These are phyloP conservation scores for Cerrena zonata DNA, from an alignment of 1,284 basidiomycete genomes.

Conservation along the genomic window DNA sequence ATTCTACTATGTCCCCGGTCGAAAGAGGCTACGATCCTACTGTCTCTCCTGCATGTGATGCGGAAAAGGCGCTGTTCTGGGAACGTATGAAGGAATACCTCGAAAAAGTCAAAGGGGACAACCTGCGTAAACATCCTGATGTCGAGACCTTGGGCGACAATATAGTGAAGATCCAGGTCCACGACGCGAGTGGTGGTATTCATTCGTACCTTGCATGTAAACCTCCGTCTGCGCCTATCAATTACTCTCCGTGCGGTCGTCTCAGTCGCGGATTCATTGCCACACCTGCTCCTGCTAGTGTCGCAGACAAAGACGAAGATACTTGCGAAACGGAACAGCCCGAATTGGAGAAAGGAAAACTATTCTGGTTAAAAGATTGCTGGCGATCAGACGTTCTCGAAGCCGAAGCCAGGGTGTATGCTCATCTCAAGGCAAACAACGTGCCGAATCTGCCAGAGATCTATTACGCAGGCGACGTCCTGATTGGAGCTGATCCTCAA, in stretches of 20 bases:
- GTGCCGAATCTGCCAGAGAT: too few species aligned
- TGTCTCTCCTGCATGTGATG: background rate
- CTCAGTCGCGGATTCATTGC: background rate
- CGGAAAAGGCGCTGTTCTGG: background rate
- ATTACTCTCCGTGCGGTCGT: background rate
- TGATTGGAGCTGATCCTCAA: too few species aligned
- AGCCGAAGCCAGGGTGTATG: too few species aligned
- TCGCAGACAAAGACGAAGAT: too few species aligned
- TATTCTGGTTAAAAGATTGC: too few species aligned
- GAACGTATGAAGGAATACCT: background rate
- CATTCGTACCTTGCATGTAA: background rate
- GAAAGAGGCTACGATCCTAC: background rate
- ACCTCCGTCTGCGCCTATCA: slow-evolving; percentile 11
- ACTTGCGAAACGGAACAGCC: too few species aligned
- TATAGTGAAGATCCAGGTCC: background rate
- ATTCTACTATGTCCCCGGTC: background rate
- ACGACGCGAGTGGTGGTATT: background rate
- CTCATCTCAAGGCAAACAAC: too few species aligned
- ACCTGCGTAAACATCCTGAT: background rate
- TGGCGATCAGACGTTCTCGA: too few species aligned
- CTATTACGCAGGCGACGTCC: too few species aligned
- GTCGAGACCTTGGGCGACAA: background rate
- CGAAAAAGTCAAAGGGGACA: background rate
- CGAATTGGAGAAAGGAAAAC: too few species aligned
- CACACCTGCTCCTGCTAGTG: background rate